Conservation (phyloP, 345 rosid species). For the Arabidopsis thaliana region TAIR10.1 NC_003076.8:18941501-18942000, state of each 20-base stretch:
- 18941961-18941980: slow-evolving; percentile 51
- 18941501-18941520: slow-evolving; percentile 62
- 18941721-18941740: slow-evolving; percentile 55
- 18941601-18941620: slow-evolving; percentile 85
- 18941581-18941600: slow-evolving; percentile 67
- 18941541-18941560: slow-evolving; percentile 44
- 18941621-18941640: slow-evolving; percentile 52
- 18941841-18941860: slow-evolving; percentile 57
- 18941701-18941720: slow-evolving; percentile 71
- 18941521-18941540: slow-evolving; percentile 61
- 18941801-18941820: slow-evolving; percentile 64
- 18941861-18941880: slow-evolving; percentile 66
- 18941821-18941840: slow-evolving; percentile 51
- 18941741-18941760: slow-evolving; percentile 58
- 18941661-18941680: slow-evolving; percentile 55
- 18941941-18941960: slow-evolving; percentile 55
- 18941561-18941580: slow-evolving; percentile 48
- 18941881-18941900: slow-evolving; percentile 77
- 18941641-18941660: slow-evolving; percentile 55
- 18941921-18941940: slow-evolving; percentile 56
- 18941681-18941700: slow-evolving; percentile 71
- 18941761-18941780: slow-evolving; percentile 56
- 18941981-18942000: slow-evolving; percentile 51
- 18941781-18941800: slow-evolving; percentile 75
- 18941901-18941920: slow-evolving; percentile 69